Percentiles rank a stretch among this genome's conserved stretches.
Conservation (phyloP, 371 early-diverging fungal species). For the Syncephalastrum contaminatum region DNA sequence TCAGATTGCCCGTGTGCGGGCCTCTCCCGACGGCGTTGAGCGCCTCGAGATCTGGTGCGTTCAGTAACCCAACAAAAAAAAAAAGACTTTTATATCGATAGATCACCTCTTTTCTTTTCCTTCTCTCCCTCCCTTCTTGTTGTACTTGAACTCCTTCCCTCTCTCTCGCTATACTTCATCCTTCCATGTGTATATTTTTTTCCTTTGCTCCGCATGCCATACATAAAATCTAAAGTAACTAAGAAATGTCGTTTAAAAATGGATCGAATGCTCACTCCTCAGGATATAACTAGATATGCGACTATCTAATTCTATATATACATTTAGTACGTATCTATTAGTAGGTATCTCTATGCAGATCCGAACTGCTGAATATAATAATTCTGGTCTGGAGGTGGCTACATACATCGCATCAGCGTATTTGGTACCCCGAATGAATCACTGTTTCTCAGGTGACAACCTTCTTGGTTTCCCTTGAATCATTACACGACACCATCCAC, state of each 20-base stretch:
- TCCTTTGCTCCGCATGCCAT: conserved; percentile 3
- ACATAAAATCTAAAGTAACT: conserved; percentile 5
- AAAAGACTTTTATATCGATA: background rate
- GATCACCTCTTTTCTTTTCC: background rate
- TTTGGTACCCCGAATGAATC: too few relatives aligned
- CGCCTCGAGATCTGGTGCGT: conserved; percentile 71
- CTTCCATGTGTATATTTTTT: background rate
- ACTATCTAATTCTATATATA: background rate
- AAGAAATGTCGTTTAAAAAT: conserved; percentile 26
- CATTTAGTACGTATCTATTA: too few relatives aligned
- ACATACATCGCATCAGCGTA: too few relatives aligned
- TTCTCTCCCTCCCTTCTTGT: background rate
- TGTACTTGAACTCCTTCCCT: background rate
- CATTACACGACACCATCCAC: too few relatives aligned
- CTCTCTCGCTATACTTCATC: too few relatives aligned
- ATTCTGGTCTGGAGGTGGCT: too few relatives aligned
- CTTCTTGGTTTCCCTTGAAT: too few relatives aligned
- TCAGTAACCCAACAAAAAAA: too few relatives aligned
- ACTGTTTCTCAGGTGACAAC: too few relatives aligned
- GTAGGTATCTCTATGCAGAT: too few relatives aligned
- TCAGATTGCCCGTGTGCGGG: conserved; percentile 48
- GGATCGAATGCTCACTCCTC: conserved; percentile 21
- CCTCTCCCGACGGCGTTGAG: conserved; percentile 32
- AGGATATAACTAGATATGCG: background rate
- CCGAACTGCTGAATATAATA: too few relatives aligned